These are phyloP conservation scores for Infundibulicybe gibba DNA, from an alignment of 768 basidiomycete species.

Conservation along the genomic window DNA sequence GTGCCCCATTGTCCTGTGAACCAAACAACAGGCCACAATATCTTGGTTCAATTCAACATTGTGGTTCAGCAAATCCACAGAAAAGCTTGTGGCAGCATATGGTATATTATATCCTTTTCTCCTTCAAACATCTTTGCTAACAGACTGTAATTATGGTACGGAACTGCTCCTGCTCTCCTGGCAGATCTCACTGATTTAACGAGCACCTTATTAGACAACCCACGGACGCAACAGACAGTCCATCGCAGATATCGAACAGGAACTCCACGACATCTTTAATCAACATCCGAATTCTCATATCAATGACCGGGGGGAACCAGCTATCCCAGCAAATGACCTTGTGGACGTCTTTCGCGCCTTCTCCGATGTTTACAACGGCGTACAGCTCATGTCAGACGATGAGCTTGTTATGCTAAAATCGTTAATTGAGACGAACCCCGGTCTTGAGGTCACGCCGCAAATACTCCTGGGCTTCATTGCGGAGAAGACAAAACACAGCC, in stretches of 20 bases:
- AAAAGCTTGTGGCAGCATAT: not conserved
- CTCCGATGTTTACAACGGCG: constrained; percentile 53
- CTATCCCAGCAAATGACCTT: constrained; percentile 69
- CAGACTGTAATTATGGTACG: not conserved
- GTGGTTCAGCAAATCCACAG: no score
- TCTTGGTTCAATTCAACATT: no score
- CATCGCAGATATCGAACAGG: constrained; percentile 64
- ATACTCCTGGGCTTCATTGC: constrained; percentile 65
- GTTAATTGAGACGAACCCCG: constrained; percentile 56
- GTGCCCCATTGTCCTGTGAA: no score
- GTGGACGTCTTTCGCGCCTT: constrained; percentile 67
- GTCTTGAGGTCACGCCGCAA: constrained; percentile 65
- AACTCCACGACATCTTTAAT: constrained; percentile 64
- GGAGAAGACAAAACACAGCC: constrained; percentile 46
- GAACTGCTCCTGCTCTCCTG: not conserved
- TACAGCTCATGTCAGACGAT: constrained; percentile 58
- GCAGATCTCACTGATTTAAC: not conserved
- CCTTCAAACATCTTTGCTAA: not conserved
- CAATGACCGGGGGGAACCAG: constrained; percentile 57
- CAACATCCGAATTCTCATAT: constrained; percentile 57
- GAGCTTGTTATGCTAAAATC: constrained; percentile 60
- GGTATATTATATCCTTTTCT: not conserved
- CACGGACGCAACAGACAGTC: constrained; percentile 69
- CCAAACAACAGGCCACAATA: no score
- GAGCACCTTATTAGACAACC: constrained; percentile 10